Evolutionary conservation across 208 protist genomes (phyloP), one percentile per base, ranked within the genome.

Genomic region (Trypanosoma avium): DNA sequence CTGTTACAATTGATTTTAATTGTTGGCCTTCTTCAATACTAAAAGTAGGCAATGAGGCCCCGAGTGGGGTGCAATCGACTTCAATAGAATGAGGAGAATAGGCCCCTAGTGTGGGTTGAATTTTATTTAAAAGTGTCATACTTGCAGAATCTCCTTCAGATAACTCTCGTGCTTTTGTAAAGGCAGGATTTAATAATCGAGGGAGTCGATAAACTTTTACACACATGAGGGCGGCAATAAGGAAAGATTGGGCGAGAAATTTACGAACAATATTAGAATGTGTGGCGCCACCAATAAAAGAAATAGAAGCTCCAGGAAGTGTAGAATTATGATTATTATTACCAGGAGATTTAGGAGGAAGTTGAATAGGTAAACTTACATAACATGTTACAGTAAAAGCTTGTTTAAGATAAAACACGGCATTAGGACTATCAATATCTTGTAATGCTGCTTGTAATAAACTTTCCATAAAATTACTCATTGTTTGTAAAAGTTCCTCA

Each of bases 171-270:
- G 86, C 86, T 47, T 88, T 86, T 27, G 72, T 43, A 63, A 93
- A 93, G 33, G 75, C 79, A 45, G 46, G 40, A 63, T 90, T 93
- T 5, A 95, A 71, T 38, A 92, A 62, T 52, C 75, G 84, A 26
- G 89, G 89, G 42, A 95, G 85, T 36, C 84, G 86, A 61, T 93
- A 95, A 46, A 95, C 82, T 73, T 95, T 95, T 40, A 95, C 89
- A n/a, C 77, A 77, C 76, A 90, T 90, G 12, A 95, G 72, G 4
- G 86, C 59, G 0, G 89, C 84, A 19, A 90, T 52, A 40, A 89
- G 45, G 55, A 86, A 92, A 10, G 58, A 59, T 0, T 87, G 65
- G 10, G 81, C 77, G 30, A 95, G 80, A 50, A 95, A 91, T 24
- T 77, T 77, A 3, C 76, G 74, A 30, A 57, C 53, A 46, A 29